phyloP scores from a whole-genome alignment of 306 rosid genomes.

The Dryas alaskensis region DNA sequence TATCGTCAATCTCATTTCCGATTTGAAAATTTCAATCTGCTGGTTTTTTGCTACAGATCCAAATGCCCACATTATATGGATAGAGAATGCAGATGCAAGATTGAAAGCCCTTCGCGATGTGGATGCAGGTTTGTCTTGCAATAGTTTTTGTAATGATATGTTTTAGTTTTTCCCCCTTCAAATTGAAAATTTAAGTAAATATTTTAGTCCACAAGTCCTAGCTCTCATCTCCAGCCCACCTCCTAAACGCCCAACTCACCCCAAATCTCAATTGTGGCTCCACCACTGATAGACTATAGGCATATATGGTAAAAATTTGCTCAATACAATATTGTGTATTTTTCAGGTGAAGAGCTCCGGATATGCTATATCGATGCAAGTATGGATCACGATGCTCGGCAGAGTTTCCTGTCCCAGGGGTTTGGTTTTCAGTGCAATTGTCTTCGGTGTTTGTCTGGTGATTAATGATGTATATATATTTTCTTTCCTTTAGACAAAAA shows the following conservation, averaged over 20 bases:
- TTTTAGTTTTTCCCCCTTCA: neutral
- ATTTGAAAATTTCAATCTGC: conserved; percentile 1
- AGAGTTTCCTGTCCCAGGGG: conserved; percentile 50
- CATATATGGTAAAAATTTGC: neutral
- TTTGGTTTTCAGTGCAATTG: conserved; percentile 85
- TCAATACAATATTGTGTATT: neutral
- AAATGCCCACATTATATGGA: conserved; percentile 84
- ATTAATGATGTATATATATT: conserved; percentile 28
- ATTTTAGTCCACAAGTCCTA: too few species aligned
- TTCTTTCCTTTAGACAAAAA: neutral
- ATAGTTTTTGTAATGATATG: neutral
- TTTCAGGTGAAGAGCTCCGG: conserved; percentile 86
- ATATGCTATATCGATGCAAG: conserved; percentile 93
- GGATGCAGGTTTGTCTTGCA: conserved; percentile 53
- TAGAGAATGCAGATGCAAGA: conserved; percentile 67
- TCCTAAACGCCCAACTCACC: too few species aligned
- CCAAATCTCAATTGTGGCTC: too few species aligned
- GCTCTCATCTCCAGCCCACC: too few species aligned
- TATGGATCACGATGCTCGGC: conserved; percentile 64
- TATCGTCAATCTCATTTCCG: conserved; percentile 3
- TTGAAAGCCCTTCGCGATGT: conserved; percentile 74
- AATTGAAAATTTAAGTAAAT: too few species aligned
- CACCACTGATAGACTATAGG: neutral
- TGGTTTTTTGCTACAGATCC: conserved; percentile 62
- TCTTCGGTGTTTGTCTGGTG: conserved; percentile 59